A percentile compares a stretch with the other conserved stretches of the same genome.
Evolutionary conservation across 148 eudicot genomes (phyloP).

Genomic region (Selenicereus undatus): DNA sequence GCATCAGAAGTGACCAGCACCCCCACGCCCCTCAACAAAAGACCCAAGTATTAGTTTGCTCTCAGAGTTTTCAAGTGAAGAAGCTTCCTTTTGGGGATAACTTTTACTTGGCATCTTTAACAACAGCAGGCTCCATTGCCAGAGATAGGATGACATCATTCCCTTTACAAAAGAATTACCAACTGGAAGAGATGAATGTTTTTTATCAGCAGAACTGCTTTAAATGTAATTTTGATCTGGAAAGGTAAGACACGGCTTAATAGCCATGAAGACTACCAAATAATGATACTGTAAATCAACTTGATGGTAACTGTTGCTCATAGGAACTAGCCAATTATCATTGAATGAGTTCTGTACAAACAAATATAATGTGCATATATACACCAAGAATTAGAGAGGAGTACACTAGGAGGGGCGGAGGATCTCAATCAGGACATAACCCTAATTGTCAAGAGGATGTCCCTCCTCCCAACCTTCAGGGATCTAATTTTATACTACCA

Average conservation of each 20-base stretch:
- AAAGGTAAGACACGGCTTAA: background rate
- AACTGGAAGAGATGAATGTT: no score
- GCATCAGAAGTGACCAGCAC: no score
- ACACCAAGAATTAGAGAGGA: conserved; percentile 3
- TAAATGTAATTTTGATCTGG: no score
- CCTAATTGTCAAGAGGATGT: background rate
- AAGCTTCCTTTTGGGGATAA: no score
- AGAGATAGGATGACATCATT: no score
- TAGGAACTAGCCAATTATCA: background rate
- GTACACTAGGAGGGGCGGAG: background rate
- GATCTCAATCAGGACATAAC: background rate
- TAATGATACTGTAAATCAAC: background rate
- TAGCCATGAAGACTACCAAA: background rate
- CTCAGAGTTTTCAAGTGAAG: no score
- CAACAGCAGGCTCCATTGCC: no score
- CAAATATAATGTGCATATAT: conserved; percentile 6
- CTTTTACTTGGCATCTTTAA: no score
- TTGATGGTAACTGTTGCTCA: background rate
- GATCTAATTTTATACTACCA: conserved; percentile 22
- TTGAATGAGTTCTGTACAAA: background rate
- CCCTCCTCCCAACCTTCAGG: background rate
- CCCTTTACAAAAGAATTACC: no score
- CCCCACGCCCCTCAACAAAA: no score
- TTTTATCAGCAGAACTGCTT: no score
- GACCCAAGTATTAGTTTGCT: no score